phyloP scores from a whole-genome alignment of 768 basidiomycete genomes.

The Galerina marginata region DNA sequence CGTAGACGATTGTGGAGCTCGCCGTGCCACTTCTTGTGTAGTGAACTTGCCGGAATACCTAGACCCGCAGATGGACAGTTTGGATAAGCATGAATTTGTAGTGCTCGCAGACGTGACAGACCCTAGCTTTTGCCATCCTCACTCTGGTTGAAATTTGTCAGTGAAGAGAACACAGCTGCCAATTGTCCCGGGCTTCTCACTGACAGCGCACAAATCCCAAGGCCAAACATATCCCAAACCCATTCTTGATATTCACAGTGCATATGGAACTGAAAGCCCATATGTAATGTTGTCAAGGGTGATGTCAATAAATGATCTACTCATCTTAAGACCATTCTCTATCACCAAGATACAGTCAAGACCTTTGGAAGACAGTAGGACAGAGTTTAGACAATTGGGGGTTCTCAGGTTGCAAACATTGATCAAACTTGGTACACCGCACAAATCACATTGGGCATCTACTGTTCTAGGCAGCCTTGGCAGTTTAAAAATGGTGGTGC shows the following conservation, averaged over 20 bases:
- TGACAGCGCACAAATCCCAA: slow-evolving; percentile 46
- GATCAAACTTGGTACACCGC: no score
- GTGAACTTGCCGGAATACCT: slow-evolving; percentile 19
- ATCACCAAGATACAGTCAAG: slow-evolving; percentile 8
- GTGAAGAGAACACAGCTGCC: slow-evolving; percentile 40
- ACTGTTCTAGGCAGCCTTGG: no score
- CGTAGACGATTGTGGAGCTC: slow-evolving; percentile 16
- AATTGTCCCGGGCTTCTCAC: slow-evolving; percentile 40
- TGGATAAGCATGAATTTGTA: slow-evolving; percentile 19
- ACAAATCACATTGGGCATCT: no score
- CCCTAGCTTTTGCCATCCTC: slow-evolving; percentile 26
- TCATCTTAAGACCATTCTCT: slow-evolving; percentile 31
- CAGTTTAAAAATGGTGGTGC: no score
- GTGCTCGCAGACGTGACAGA: slow-evolving; percentile 27
- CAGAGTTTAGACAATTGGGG: not conserved
- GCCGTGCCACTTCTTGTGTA: slow-evolving; percentile 27
- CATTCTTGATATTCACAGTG: slow-evolving; percentile 37
- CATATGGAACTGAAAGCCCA: slow-evolving; percentile 35
- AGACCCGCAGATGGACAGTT: slow-evolving; percentile 11
- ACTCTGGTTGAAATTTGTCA: slow-evolving; percentile 15
- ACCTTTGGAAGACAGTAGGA: slow-evolving; percentile 13
- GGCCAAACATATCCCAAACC: slow-evolving; percentile 36
- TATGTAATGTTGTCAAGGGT: slow-evolving; percentile 49
- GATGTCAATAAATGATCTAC: slow-evolving; percentile 31
- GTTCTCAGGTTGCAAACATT: no score